Percentiles rank a stretch among this genome's conserved stretches.
phyloP scores from a whole-genome alignment of 2,329 filamentous ascomycete genomes.

The Pseudogymnoascus sp. region DNA sequence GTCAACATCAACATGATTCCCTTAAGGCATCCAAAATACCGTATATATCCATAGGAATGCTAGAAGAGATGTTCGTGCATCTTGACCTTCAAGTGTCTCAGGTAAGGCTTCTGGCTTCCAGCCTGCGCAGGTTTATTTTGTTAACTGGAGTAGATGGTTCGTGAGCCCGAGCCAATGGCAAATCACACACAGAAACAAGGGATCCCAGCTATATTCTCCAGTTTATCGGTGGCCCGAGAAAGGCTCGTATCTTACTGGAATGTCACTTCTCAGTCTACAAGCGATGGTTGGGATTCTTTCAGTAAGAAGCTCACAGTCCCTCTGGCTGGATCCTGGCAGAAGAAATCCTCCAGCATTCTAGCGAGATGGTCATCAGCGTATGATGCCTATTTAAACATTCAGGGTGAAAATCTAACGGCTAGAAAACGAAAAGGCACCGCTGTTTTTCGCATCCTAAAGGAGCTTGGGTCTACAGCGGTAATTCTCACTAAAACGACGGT shows the following conservation, averaged over 20 bases:
- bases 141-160: constrained; percentile 13
- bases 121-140: neutral
- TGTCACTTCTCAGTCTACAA: neutral
- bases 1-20: constrained; percentile 10
- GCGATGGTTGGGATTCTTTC: neutral
- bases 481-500: constrained; percentile 4
- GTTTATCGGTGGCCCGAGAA: neutral
- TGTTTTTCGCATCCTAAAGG: neutral
- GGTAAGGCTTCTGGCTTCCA: constrained; percentile 8
- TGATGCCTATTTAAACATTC: neutral
- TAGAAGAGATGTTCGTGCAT: constrained; percentile 17
- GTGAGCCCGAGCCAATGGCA: neutral
- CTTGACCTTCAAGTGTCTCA: constrained; percentile 15
- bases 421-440: neutral
- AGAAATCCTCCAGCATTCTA: neutral
- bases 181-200: neutral
- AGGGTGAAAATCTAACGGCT: neutral
- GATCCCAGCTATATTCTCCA: neutral
- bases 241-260: neutral
- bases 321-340: neutral
- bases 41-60: constrained; percentile 14
- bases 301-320: neutral
- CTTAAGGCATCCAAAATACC: constrained; percentile 8
- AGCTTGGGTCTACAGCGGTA: neutral
- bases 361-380: neutral